These are phyloP conservation scores for Carex sylvatica DNA, from an alignment of 202 grass and related monocot species.

Conservation along the genomic window DNA sequence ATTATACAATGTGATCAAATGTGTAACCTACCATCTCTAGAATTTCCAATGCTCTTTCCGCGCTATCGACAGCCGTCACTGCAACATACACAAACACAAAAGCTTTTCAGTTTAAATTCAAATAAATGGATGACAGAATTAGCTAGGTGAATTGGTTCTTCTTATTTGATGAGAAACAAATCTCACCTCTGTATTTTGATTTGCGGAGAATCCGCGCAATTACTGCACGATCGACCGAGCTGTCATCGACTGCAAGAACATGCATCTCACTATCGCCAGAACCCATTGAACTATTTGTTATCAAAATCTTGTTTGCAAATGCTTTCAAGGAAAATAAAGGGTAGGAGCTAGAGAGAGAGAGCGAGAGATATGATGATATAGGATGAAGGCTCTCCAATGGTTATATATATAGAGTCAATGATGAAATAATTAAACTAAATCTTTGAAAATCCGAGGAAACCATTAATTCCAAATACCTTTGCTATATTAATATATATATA, in stretches of 20 bases:
- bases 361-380: not conserved
- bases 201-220: conserved; percentile 70
- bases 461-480: conserved; percentile 3
- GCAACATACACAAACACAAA: conserved; percentile 4
- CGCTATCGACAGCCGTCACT: conserved; percentile 82
- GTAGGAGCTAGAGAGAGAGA: conserved; percentile 23
- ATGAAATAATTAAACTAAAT: not conserved
- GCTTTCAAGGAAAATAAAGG: conserved; percentile 5
- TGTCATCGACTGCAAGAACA: conserved; percentile 79
- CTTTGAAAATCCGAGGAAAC: conserved; percentile 19
- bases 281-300: conserved; percentile 21
- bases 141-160: not conserved
- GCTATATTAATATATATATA: not conserved
- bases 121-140: not conserved
- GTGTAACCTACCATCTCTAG: conserved; percentile 43
- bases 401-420: conserved; percentile 6
- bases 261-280: conserved; percentile 36
- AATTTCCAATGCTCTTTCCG: conserved; percentile 67
- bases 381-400: conserved; percentile 2
- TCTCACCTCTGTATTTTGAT: conserved; percentile 65
- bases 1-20: not conserved
- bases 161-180: not conserved
- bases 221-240: conserved; percentile 63
- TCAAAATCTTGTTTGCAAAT: not conserved
- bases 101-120: not conserved